A percentile compares a stretch with the other conserved stretches of the same genome.
Conservation (phyloP, 768 basidiomycete genomes). For the Podaxis pistillaris region DNA sequence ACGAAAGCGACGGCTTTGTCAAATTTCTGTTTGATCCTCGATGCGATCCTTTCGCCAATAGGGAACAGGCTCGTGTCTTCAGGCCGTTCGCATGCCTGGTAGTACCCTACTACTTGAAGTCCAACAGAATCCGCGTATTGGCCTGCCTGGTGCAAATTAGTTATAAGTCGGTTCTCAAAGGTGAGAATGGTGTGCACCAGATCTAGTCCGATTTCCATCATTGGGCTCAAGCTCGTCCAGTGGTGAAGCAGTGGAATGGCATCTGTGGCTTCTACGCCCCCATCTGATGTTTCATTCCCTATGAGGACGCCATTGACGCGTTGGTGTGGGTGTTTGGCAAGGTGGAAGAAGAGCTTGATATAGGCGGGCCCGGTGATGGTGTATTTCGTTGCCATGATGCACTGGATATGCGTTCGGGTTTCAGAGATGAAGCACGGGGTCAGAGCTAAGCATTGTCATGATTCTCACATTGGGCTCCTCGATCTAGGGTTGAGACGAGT, state of each 20-base stretch:
- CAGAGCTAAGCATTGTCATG: not conserved
- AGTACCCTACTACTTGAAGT: constrained; percentile 66
- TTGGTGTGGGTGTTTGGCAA: constrained; percentile 74
- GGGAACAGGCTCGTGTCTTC: constrained; percentile 62
- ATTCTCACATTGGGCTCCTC: not conserved
- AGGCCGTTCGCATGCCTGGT: constrained; percentile 67
- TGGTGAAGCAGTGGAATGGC: constrained; percentile 79
- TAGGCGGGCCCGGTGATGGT: constrained; percentile 62
- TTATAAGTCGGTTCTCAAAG: not conserved
- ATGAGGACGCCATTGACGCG: constrained; percentile 80
- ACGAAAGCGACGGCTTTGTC: constrained; percentile 66
- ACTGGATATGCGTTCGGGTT: not conserved
- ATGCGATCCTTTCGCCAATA: constrained; percentile 62
- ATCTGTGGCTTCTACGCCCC: constrained; percentile 53
- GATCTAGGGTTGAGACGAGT: not conserved
- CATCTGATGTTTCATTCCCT: constrained; percentile 38
- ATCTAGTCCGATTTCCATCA: constrained; percentile 85
- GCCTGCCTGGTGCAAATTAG: constrained; percentile 42
- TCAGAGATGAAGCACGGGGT: not conserved
- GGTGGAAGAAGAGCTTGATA: constrained; percentile 73
- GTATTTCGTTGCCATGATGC: constrained; percentile 33
- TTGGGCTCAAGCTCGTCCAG: constrained; percentile 81
- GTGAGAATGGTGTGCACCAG: constrained; percentile 44
- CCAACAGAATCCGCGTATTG: constrained; percentile 55
- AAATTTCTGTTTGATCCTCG: constrained; percentile 53